Base-by-base conservation (phyloP, 2,329 filamentous ascomycete species). In the Aureobasidium lini region DNA sequence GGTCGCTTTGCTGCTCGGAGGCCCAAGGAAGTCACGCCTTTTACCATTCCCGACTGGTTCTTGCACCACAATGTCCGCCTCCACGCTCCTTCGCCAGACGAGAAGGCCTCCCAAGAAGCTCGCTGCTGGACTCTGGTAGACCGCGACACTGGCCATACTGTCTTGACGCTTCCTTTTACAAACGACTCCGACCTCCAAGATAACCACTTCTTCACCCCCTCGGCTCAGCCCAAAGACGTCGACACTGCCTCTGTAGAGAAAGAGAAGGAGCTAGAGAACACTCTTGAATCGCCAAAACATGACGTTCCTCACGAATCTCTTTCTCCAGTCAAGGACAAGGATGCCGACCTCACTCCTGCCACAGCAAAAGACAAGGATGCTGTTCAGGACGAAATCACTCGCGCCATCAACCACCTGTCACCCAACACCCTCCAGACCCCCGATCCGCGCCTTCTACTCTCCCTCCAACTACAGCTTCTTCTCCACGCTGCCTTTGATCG, bases 391-490 rank as follows among this genome's bases (percentile, higher is more conserved):
- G 34, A 57, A n/a, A 43, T 50, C n/a, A 37, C 46, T 6, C 47
- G 57, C 18, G 57, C 57, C 40, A 18, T 48, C 37, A 32, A 46
- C 11, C 28, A 39, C 13, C 23, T 59, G 4, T 44, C 47, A 10
- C 11, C 48, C 15, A 8, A n/a, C 18, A 7, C 57, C 6, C 18
- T 15, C n/a, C n/a, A 29, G 4, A 15, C 44, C 7, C 69, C 32
- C 64, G 66, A 44, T 66, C 70, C 4, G 61, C 74, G 76, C 39
- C 67, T 68, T 15, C 64, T 66, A 31, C 75, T 69, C 65, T 72
- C n/a, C 78, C 79, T 48, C 73, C 78, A 2, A 73, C 75, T 28
- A 70, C 62, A 62, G 37, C 57, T 61, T 4, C 48, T 63, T 15
- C 50, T 63, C 0, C 29, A 61, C 10, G 57, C 62, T 13, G 57